Evolutionary conservation across 148 eudicot genomes (phyloP).

Genomic region (Arbutus unedo): DNA sequence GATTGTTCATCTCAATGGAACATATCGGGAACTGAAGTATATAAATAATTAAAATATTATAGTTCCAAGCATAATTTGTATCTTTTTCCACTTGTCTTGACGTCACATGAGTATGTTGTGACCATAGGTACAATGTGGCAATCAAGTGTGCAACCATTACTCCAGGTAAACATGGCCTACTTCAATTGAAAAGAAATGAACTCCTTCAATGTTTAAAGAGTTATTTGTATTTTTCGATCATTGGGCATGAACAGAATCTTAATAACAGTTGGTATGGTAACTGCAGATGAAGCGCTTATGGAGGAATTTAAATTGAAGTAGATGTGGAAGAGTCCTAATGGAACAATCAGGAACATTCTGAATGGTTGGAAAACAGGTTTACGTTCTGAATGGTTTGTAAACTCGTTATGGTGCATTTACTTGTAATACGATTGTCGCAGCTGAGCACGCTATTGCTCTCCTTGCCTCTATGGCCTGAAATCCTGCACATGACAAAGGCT

Average conservation of each 20-base stretch:
- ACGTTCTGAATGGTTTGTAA: too few species aligned
- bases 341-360: conserved; percentile 73
- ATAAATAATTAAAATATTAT: not conserved
- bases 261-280: not conserved
- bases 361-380: too few species aligned
- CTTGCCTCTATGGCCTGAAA: too few species aligned
- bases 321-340: conserved; percentile 88
- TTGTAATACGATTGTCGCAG: too few species aligned
- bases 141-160: conserved; percentile 83
- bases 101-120: not conserved
- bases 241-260: not conserved
- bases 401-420: too few species aligned
- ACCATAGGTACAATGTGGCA: conserved; percentile 72
- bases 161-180: conserved; percentile 47
- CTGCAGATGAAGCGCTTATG: conserved; percentile 65
- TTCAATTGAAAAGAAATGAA: not conserved
- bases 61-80: not conserved
- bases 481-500: too few species aligned
- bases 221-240: not conserved
- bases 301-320: conserved; percentile 59
- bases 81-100: not conserved
- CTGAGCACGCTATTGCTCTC: too few species aligned
- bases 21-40: not conserved
- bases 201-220: not conserved
- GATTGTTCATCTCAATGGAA: not conserved